Conservation (phyloP, 192 early-diverging fungal genomes). For the Hyaloraphidium curvatum region DNA sequence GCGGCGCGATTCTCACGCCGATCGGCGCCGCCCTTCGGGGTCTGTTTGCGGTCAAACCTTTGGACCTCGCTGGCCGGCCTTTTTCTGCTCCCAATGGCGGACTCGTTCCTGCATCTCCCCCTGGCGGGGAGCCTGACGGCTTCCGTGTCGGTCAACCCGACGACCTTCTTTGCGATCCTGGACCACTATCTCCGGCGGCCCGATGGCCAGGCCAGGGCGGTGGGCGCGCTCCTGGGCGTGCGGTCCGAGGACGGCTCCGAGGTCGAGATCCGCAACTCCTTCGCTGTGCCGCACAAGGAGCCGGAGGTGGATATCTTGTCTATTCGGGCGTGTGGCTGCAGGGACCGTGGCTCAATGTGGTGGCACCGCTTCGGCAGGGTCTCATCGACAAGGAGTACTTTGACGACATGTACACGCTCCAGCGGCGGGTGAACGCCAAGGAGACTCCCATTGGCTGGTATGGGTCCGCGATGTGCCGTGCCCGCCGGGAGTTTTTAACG, state of each 20-base stretch:
- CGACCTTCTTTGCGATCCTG: slow-evolving; percentile 79
- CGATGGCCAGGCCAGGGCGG: slow-evolving; percentile 59
- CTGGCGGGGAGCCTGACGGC: slow-evolving; percentile 12
- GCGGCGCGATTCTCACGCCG: too few relatives aligned
- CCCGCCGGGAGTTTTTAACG: background rate
- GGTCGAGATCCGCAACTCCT: slow-evolving; percentile 76
- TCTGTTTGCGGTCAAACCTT: too few relatives aligned
- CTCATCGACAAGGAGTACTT: slow-evolving; percentile 80
- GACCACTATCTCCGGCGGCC: slow-evolving; percentile 71
- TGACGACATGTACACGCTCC: slow-evolving; percentile 62
- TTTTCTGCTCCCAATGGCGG: too few relatives aligned
- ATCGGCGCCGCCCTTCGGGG: too few relatives aligned
- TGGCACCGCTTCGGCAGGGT: too few relatives aligned
- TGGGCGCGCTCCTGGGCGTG: slow-evolving; percentile 79
- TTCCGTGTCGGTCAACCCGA: slow-evolving; percentile 43
- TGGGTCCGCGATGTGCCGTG: slow-evolving; percentile 16
- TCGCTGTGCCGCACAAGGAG: slow-evolving; percentile 62
- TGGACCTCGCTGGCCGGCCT: too few relatives aligned
- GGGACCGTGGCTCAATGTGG: too few relatives aligned
- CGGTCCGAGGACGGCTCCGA: slow-evolving; percentile 71
- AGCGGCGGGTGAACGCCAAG: slow-evolving; percentile 70
- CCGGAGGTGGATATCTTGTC: slow-evolving; percentile 29
- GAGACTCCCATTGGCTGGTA: slow-evolving; percentile 95
- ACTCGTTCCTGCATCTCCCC: background rate
- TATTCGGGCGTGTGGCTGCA: too few relatives aligned